Evolutionary conservation across 805 yeast genomes (phyloP), one percentile per base, ranked within the genome.

Genomic region (Lachancea sp.): DNA sequence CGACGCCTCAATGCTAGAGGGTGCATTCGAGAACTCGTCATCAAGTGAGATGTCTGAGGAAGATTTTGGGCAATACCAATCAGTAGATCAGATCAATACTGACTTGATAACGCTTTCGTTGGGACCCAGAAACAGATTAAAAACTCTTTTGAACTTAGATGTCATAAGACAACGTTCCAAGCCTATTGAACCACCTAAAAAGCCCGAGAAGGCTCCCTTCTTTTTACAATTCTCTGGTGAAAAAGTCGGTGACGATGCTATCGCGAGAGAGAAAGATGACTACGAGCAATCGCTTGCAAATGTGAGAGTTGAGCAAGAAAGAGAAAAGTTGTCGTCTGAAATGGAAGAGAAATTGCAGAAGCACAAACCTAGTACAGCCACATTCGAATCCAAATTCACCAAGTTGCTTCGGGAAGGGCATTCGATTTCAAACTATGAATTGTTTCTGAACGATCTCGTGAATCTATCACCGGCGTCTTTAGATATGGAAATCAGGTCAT

Each of bases 151-250:
- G 38, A 82, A 93, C 61, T 67, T 93, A 53, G 98, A 93, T 55
- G 76, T 81, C 6, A 91, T 93, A 54, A 87, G 80, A 58, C 78
- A 75, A 60, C 78, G 99, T 58, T 89, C 88, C 60, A 91, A 87
- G 65, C 97, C 99, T 18, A 80, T 71, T 42, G 96, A 88, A 60
- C 84, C 91, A 1, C 85, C 93, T 29, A 86, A 85, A 70, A 85
- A 81, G 52, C 87, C 96, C 1, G 85, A 84, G 52, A 75, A 79
- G 49, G 79, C 86, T 0, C 85, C 86, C 17, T 93, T 95, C 64
- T 95, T 95, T 71, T 69, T 93, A 48, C 76, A 79, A 38, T 68
- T 83, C 17, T 59, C 77, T 3, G 87, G 88, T 26, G 78, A 74
- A 42, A 71, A 71, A n/a, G 83, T 81, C 44, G 90, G 89, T 47